Evolutionary conservation across 2,329 filamentous ascomycete species (phyloP), one percentile per base, ranked within the genome.

Genomic region (Fusarium incarnatum): DNA sequence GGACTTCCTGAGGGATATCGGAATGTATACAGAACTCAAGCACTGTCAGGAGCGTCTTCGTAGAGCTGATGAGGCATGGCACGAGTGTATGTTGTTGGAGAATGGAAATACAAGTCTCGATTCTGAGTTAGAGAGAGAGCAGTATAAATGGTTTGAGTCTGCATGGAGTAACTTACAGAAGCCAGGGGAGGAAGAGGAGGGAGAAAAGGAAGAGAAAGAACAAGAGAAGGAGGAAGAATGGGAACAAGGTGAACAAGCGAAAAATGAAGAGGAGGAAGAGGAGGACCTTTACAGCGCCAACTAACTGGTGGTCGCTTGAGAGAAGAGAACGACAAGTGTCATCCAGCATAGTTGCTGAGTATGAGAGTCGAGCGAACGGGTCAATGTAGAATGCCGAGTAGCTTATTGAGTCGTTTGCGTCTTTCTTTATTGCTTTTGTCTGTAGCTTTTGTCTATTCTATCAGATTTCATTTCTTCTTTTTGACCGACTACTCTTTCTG

Each of bases 1-100:
- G 4, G 78, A 81, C 54, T 71, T 82, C 10, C 66, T 82, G 2
- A 73, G 75, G 18, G 79, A 81, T 25, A 46, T 82, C 0, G 75
- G 80, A 2, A 25, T 81, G 40, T 71, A 70, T n/a, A 46, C 67
- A 0, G 79, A 81, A 68, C 75, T 79, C 27, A 56, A 61, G n/a
- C 25, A 62, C 22, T 77, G 73, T n/a, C 69, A 76, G 34, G 68
- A 71, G 23, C 70, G 70, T 16, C 48, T 81, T 13, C 28, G 57
- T 13, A 57, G 64, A 37, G 65, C 66, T 6, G 76, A 77, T 25
- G 70, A 71, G 15, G 75, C 70, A 15, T 75, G 68, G 70, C 71
- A 64, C 41, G 65, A 77, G 55, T 77, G 73, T 27, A 50, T 75
- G 34, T 44, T 72, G 25, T 7, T 64, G 34, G 11, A 37, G 32